phyloP scores from a whole-genome alignment of 2,329 filamentous ascomycete species.

The Colletotrichum spaethianum region DNA sequence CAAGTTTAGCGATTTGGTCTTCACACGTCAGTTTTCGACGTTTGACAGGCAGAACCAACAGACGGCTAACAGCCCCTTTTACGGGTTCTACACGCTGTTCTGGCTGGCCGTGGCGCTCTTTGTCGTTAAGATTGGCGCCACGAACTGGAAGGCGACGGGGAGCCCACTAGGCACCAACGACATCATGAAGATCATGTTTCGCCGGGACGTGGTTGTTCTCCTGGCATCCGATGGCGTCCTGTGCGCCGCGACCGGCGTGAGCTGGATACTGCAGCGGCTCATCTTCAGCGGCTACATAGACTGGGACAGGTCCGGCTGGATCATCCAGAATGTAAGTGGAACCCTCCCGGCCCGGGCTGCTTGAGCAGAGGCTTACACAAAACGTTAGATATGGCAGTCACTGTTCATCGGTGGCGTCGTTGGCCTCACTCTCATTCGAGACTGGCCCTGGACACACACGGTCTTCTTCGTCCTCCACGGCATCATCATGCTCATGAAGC shows the following conservation, averaged over 20 bases:
- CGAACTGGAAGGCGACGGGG: constrained; percentile 79
- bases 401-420: constrained; percentile 74
- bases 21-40: constrained; percentile 79
- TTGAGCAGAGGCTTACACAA: not conserved
- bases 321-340: constrained; percentile 74
- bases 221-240: constrained; percentile 78
- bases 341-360: not conserved
- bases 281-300: constrained; percentile 72
- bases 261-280: constrained; percentile 74
- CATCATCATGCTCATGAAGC: constrained; percentile 86
- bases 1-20: constrained; percentile 69
- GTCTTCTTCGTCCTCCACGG: constrained; percentile 83
- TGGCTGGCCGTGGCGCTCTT: constrained; percentile 80
- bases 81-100: constrained; percentile 85
- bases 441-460: constrained; percentile 89
- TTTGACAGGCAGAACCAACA: constrained; percentile 81
- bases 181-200: constrained; percentile 78
- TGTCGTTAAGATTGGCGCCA: constrained; percentile 75
- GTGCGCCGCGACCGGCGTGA: constrained; percentile 76
- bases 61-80: constrained; percentile 78
- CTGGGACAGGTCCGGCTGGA: constrained; percentile 80
- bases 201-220: constrained; percentile 66
- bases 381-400: constrained; percentile 75
- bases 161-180: constrained; percentile 79
- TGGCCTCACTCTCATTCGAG: constrained; percentile 76